These are phyloP conservation scores for Suillus bovinus DNA, from an alignment of 768 basidiomycete genomes.

Conservation along the genomic window DNA sequence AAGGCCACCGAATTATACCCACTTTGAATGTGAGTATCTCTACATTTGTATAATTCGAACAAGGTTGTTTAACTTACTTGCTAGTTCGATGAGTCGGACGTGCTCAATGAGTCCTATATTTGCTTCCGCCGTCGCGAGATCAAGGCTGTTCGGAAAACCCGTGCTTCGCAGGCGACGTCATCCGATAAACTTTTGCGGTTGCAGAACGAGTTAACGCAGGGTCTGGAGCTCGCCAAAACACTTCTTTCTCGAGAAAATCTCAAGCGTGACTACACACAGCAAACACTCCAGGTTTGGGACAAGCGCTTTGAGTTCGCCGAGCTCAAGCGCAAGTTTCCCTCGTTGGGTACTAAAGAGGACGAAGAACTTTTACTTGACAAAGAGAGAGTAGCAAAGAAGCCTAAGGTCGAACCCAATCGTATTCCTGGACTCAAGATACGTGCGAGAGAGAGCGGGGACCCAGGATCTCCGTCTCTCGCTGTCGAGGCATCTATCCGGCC, in stretches of 20 bases:
- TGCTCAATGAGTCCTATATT: conserved; percentile 89
- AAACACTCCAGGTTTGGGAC: conserved; percentile 74
- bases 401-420: conserved; percentile 44
- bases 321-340: conserved; percentile 74
- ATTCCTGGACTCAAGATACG: conserved; percentile 55
- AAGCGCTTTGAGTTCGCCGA: conserved; percentile 73
- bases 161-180: conserved; percentile 85
- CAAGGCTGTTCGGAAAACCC: conserved; percentile 92
- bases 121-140: conserved; percentile 96
- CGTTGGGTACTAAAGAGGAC: conserved; percentile 60
- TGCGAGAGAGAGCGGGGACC: conserved; percentile 44
- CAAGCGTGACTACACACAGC: conserved; percentile 63
- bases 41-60: conserved; percentile 7
- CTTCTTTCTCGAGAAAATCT: conserved; percentile 71
- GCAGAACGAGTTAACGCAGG: conserved; percentile 69
- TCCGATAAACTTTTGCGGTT: conserved; percentile 88
- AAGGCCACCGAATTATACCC: conserved; percentile 86
- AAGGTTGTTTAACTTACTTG: not conserved
- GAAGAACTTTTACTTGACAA: conserved; percentile 76
- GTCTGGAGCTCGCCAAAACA: conserved; percentile 70
- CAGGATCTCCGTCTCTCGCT: conserved; percentile 38
- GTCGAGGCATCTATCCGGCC: conserved; percentile 58
- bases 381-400: conserved; percentile 61
- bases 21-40: conserved; percentile 70
- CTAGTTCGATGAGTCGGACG: conserved; percentile 88